Evolutionary conservation across 2,329 filamentous ascomycete genomes (phyloP).

Genomic region (Blumeria graminis): DNA sequence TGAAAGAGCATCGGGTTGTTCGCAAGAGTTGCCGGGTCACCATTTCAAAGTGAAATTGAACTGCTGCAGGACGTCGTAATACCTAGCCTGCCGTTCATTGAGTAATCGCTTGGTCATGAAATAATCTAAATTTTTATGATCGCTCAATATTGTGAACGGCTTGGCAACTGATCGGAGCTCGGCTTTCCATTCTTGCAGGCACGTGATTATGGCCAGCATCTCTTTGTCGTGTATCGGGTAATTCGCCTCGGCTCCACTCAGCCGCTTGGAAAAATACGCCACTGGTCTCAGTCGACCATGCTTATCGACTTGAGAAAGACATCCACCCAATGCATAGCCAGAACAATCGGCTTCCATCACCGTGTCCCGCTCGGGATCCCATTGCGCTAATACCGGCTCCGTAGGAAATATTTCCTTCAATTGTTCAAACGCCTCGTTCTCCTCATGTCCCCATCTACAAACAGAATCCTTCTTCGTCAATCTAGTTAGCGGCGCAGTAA

Average conservation of each 20-base stretch:
- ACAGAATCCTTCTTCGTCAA: background rate
- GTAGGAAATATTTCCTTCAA: background rate
- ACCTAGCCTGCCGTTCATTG: background rate
- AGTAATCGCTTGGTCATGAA: background rate
- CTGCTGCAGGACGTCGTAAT: background rate
- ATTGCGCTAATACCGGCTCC: background rate
- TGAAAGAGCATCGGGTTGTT: background rate
- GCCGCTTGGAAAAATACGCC: background rate
- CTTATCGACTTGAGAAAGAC: background rate
- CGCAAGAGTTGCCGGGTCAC: background rate
- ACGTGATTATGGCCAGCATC: no score
- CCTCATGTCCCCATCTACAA: background rate
- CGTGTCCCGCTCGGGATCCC: background rate
- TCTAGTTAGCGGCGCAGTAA: background rate
- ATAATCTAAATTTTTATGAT: background rate
- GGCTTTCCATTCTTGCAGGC: no score
- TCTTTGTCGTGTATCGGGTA: no score
- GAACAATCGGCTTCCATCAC: background rate
- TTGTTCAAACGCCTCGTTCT: background rate
- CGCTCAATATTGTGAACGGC: background rate
- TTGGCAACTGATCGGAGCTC: background rate
- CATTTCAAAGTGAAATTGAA: background rate
- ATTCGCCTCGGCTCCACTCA: background rate
- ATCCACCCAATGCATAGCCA: background rate
- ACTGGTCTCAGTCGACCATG: background rate